Conservation (phyloP, 352 stramenopile species). For the Globisporangium sylvaticum region DNA sequence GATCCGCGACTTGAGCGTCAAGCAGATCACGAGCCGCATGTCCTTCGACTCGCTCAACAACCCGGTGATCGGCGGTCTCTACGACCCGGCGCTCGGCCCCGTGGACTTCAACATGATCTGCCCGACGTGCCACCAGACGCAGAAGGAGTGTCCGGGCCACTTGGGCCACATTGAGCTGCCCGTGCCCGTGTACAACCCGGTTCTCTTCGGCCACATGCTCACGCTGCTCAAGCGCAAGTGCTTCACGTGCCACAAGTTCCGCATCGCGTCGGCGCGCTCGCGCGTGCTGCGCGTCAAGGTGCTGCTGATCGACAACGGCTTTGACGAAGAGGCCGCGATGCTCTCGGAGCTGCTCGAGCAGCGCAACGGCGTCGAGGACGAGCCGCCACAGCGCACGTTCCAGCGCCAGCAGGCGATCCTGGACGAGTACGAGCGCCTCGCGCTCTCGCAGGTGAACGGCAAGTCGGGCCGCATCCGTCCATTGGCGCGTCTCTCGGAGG, state of each 20-base stretch:
- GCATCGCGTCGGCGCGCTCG: constrained; percentile 64
- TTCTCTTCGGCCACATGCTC: constrained; percentile 95
- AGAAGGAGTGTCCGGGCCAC: constrained; percentile 96
- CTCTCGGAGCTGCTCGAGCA: constrained; percentile 81
- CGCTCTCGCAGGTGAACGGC: constrained; percentile 41
- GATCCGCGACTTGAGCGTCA: constrained; percentile 94
- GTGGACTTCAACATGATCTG: constrained; percentile 90
- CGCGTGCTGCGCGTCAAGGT: constrained; percentile 89
- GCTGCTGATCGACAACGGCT: constrained; percentile 88
- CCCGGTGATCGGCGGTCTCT: constrained; percentile 93
- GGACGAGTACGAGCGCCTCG: constrained; percentile 87
- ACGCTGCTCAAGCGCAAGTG: constrained; percentile 97
- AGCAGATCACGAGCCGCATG: constrained; percentile 94
- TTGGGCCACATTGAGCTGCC: constrained; percentile 98
- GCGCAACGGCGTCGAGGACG: constrained; percentile 84
- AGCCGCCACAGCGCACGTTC: constrained; percentile 62
- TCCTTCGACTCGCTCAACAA: constrained; percentile 95
- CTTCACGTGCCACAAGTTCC: constrained; percentile 98
- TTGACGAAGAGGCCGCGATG: constrained; percentile 74
- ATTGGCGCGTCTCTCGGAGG: constrained; percentile 64
- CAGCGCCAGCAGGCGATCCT: constrained; percentile 83
- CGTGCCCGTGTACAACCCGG: constrained; percentile 97
- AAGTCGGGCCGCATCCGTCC: constrained; percentile 32
- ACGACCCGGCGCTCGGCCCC: constrained; percentile 95
- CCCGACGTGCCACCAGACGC: constrained; percentile 94